Conservation (phyloP, 352 stramenopile species). For the Globisporangium takayamanum region DNA sequence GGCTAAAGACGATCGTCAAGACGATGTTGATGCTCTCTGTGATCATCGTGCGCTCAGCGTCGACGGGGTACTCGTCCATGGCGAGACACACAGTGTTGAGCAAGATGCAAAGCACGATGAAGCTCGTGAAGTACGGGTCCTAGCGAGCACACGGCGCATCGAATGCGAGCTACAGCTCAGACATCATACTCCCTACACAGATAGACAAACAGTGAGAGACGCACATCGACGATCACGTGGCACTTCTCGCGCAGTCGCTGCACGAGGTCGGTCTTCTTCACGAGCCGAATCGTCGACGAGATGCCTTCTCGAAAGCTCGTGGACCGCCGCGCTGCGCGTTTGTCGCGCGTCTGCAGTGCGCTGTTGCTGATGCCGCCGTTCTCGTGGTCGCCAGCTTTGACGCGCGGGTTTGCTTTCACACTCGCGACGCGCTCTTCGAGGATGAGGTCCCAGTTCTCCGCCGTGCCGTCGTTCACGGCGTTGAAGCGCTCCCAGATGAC, state of each 20-base stretch:
- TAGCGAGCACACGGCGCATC: conserved; percentile 1
- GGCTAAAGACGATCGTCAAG: conserved; percentile 38
- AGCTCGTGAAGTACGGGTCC: conserved; percentile 22
- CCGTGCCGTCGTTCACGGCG: conserved; percentile 33
- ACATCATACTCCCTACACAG: no score
- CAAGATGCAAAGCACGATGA: conserved; percentile 48
- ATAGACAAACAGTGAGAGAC: background rate
- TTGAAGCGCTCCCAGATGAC: conserved; percentile 66
- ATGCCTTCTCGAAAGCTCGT: conserved; percentile 13
- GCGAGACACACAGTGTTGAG: conserved; percentile 55
- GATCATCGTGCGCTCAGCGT: conserved; percentile 11
- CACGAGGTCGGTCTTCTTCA: conserved; percentile 14
- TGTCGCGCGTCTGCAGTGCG: background rate
- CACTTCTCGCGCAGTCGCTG: conserved; percentile 17
- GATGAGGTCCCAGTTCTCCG: conserved; percentile 34
- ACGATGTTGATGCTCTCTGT: conserved; percentile 29
- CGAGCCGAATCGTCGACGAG: conserved; percentile 13
- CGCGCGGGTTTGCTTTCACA: background rate
- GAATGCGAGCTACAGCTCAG: background rate
- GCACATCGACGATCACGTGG: conserved; percentile 18
- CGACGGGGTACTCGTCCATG: conserved; percentile 41
- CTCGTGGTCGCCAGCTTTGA: background rate
- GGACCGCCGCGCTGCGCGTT: background rate
- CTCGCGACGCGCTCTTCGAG: conserved; percentile 21
- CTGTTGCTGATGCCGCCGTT: conserved; percentile 7